Evolutionary conservation across 306 rosid genomes (phyloP).

Genomic region (Quercus cerris): DNA sequence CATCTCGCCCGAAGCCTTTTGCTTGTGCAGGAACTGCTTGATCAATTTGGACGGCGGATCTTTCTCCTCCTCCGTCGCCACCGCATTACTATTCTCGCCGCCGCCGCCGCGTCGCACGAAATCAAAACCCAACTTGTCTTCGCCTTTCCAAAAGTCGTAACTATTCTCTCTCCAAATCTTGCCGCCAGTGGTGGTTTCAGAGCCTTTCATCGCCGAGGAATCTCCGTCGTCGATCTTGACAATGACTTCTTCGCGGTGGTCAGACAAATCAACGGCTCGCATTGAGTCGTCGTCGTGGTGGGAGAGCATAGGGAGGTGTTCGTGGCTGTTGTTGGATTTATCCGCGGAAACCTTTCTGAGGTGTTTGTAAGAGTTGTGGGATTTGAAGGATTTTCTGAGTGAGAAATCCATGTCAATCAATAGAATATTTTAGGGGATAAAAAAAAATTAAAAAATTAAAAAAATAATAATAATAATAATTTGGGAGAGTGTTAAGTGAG

Average conservation of each 20-base stretch:
- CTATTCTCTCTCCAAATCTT: slow-evolving; percentile 61
- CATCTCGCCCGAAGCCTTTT: slow-evolving; percentile 67
- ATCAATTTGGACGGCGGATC: slow-evolving; percentile 88
- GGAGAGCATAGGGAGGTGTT: slow-evolving; percentile 54
- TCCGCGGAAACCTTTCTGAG: slow-evolving; percentile 31
- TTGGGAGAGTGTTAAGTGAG: too few relatives aligned
- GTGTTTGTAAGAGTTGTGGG: slow-evolving; percentile 38
- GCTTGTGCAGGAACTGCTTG: slow-evolving; percentile 64
- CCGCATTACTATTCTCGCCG: too few relatives aligned
- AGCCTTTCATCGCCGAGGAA: neutral
- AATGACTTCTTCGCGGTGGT: slow-evolving; percentile 35
- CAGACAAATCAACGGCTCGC: neutral
- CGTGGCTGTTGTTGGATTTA: slow-evolving; percentile 14
- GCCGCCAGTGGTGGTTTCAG: neutral
- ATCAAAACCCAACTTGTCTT: slow-evolving; percentile 29
- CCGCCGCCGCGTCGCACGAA: slow-evolving; percentile 17
- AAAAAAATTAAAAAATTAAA: too few relatives aligned
- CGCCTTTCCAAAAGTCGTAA: slow-evolving; percentile 47
- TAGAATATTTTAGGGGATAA: too few relatives aligned
- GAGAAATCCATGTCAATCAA: slow-evolving; percentile 52
- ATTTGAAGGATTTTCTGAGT: slow-evolving; percentile 55
- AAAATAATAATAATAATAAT: too few relatives aligned
- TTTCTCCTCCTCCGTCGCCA: too few relatives aligned
- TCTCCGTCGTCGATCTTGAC: slow-evolving; percentile 55
- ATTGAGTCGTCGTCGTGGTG: slow-evolving; percentile 31